Evolutionary conservation across 106 monocot genomes (phyloP), one percentile per base, ranked within the genome.

Genomic region (Dendrobium huoshanense): DNA sequence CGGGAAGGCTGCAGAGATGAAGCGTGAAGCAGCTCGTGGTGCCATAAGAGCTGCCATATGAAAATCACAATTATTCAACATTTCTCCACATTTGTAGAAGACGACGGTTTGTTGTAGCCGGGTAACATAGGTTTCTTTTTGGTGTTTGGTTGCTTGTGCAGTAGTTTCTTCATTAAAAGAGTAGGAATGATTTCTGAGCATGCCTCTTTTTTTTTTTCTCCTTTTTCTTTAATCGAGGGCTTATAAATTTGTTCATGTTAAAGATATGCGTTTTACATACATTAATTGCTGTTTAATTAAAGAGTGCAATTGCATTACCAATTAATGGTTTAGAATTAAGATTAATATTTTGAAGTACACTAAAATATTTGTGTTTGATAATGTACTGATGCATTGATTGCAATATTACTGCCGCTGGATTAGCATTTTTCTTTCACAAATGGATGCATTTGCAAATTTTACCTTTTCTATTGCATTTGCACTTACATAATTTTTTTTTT

Each of bases 1-100:
- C 73, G 90, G 93, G 33, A 93, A 93, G 75, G 93, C 86, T 58
- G 93, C 88, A 75, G 72, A 88, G 75, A 85, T 88, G 93, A 88
- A 87, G 80, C 84, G 75, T 4, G 90, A 90, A 59, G 93, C 90
- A 8, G 93, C 90, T 48, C 88, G 87, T 47, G 78, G 90, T 78
- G 90, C 87, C 40, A 82, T 84, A 90, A 85, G 88, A 77, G 93
- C 90, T 4, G 93, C 93, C 7, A 61, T 88, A 18, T 93, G 72
- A 89, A 4, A 76, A 49, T 51, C 51, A 15, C 2, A 13, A 51
- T 51, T 51, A 51, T 13, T 51, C 51, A 9, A 0, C 9, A 51
- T 8, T 16, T 33, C 19, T 61, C 61, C 61, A n/a, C 22, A 22
- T 61, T 61, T 22, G 19, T 7, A n/a, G 22, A 61, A 22, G 61